phyloP scores from a whole-genome alignment of 148 eudicot species.

The Fagopyrum tataricum region DNA sequence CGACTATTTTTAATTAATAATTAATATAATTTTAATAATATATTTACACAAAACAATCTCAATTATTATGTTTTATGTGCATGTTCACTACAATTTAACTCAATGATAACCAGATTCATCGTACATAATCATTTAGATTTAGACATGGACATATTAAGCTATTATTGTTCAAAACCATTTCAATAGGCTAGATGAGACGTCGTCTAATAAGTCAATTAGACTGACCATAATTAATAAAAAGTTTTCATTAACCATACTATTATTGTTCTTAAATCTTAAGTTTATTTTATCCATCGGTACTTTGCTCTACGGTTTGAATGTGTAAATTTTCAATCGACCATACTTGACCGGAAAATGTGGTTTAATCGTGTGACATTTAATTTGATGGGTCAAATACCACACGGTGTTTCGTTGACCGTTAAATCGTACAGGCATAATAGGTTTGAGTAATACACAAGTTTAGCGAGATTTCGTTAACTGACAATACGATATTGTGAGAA shows the following conservation, averaged over 20 bases:
- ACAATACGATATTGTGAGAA: too few relatives aligned
- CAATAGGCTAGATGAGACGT: too few relatives aligned
- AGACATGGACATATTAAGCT: neutral
- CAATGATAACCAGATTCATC: constrained; percentile 5
- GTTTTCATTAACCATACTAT: neutral
- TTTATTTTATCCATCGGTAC: neutral
- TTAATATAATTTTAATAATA: neutral
- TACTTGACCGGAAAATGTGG: too few relatives aligned
- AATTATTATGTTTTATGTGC: constrained; percentile 4
- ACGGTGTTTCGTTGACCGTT: too few relatives aligned
- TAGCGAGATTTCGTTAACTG: too few relatives aligned
- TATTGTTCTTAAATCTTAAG: neutral
- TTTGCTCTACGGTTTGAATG: neutral
- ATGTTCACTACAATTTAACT: neutral
- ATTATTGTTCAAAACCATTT: neutral
- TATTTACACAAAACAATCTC: constrained; percentile 1
- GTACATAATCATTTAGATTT: neutral
- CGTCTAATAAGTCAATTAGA: too few relatives aligned
- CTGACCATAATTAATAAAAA: too few relatives aligned
- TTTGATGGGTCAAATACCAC: too few relatives aligned
- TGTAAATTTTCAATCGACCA: neutral
- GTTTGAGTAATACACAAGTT: too few relatives aligned
- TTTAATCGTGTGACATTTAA: too few relatives aligned
- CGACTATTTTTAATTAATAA: neutral
- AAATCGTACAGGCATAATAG: too few relatives aligned